These are phyloP conservation scores for Microbotryum lychnidis-dioicae DNA, from an alignment of 1,284 basidiomycete genomes.

Conservation along the genomic window DNA sequence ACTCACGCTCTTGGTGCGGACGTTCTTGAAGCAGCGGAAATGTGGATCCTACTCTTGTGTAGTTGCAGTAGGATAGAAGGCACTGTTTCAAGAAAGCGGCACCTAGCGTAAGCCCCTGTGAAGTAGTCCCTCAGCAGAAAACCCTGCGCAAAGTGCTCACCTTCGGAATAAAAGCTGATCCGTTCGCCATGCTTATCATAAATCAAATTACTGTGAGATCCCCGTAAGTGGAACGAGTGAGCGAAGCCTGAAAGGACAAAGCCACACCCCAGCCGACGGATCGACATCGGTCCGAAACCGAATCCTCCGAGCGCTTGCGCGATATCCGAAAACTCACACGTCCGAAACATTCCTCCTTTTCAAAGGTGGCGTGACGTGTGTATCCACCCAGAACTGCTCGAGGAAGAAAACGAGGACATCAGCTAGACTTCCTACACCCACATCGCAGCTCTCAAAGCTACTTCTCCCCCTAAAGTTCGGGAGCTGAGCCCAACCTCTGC, in stretches of 20 bases:
- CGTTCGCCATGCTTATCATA: slow-evolving; percentile 50
- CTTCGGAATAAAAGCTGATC: slow-evolving; percentile 49
- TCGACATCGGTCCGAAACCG: too few relatives aligned
- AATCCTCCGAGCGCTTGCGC: too few relatives aligned
- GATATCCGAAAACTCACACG: too few relatives aligned
- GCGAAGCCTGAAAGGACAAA: too few relatives aligned
- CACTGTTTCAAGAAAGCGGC: slow-evolving; percentile 51
- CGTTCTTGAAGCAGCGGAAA: slow-evolving; percentile 72
- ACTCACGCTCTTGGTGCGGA: slow-evolving; percentile 60
- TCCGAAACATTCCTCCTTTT: slow-evolving; percentile 47
- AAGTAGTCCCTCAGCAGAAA: neutral
- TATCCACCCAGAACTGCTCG: slow-evolving; percentile 25
- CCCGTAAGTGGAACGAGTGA: too few relatives aligned
- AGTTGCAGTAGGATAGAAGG: slow-evolving; percentile 63
- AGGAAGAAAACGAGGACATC: neutral
- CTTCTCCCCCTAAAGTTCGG: slow-evolving; percentile 1
- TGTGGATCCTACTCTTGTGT: slow-evolving; percentile 45
- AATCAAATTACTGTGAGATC: slow-evolving; percentile 50
- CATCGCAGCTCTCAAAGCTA: slow-evolving; percentile 14
- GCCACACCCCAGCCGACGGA: too few relatives aligned
- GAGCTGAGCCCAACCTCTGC: neutral
- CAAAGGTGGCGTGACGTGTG: slow-evolving; percentile 52
- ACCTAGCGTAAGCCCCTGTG: neutral
- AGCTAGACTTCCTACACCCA: neutral
- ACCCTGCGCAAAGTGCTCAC: neutral